Evolutionary conservation across 176 grass and related monocot genomes (phyloP).

Genomic region (Oryza longistaminata): DNA sequence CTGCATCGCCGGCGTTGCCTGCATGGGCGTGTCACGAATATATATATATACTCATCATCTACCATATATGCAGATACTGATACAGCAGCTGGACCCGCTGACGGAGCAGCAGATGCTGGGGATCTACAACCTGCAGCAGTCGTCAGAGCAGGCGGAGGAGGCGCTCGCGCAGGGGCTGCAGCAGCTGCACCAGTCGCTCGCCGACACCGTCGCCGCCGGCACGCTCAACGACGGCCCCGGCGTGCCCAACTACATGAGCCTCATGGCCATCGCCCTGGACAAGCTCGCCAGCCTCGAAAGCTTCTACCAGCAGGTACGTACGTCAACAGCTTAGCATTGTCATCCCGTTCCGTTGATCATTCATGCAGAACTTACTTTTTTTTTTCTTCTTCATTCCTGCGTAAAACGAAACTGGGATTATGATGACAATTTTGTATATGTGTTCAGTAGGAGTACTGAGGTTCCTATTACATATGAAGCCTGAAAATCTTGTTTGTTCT

Average conservation of each 20-base stretch:
- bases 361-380: background rate
- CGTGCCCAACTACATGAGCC: constrained; percentile 57
- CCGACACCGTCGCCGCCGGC: constrained; percentile 66
- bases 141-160: constrained; percentile 89
- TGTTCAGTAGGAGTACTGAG: background rate
- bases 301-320: constrained; percentile 82
- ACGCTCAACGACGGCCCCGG: constrained; percentile 53
- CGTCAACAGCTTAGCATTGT: background rate
- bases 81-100: constrained; percentile 75
- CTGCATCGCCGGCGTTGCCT: background rate
- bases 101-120: constrained; percentile 84
- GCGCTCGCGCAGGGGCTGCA: constrained; percentile 79
- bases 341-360: background rate
- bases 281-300: constrained; percentile 79
- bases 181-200: constrained; percentile 72
- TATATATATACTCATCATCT: background rate
- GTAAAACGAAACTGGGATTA: background rate
- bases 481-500: background rate
- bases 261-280: constrained; percentile 70
- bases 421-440: background rate
- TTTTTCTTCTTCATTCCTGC: background rate
- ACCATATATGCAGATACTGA: constrained; percentile 54
- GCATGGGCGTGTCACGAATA: background rate
- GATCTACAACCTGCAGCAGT: constrained; percentile 76
- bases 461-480: background rate